Base-by-base conservation (phyloP, 2,329 filamentous ascomycete species). In the Blastomyces silverae region DNA sequence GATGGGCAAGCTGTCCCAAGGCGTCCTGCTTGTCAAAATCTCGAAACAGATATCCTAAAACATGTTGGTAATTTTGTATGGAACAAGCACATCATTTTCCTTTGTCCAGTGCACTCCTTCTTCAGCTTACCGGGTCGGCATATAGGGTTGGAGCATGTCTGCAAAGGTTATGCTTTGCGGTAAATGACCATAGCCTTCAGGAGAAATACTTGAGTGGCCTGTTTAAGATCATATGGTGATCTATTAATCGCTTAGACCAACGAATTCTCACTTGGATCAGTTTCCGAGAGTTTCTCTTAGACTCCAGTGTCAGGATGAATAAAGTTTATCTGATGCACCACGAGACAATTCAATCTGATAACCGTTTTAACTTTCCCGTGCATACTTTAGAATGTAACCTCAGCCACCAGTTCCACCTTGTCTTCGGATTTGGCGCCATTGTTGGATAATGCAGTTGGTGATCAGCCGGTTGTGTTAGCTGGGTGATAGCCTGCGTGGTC, bases 1-100 rank as follows among this genome's bases (percentile, higher is more conserved):
- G 34, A 83, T 87, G 67, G 91, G 91, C 0, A 79, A 81, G 39
- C 76, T 85, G 64, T 89, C 85, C 2, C 83, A 85, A 28, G 91
- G 90, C 0, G 82, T 87, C 17, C 72, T 97, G 61, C 77, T 97
- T 66, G 85, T 96, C 39, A 87, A 86, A 74, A 83, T 96, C 62
- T 83, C 82, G 62, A 94, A 92, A 78, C 67, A 62, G 10, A 44
- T 77, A 39, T 64, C 66, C 46, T 73, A 64, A 64, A 48, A 22
- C 44, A 37, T 15, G 11, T 22, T 34, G n/a, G 37, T 13, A 22
- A 44, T 50, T 61, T 7, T 34, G 20, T 20, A 50, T 52, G 25
- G 39, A 48, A 44, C 39, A 46, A 25, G 8, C 7, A 28, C 37
- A 20, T 60, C 37, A 46, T 44, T 20, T 39, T 3, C 17, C 17